These are phyloP conservation scores for Raffaelea arxii DNA, from an alignment of 2,329 filamentous ascomycete species.

Conservation along the genomic window DNA sequence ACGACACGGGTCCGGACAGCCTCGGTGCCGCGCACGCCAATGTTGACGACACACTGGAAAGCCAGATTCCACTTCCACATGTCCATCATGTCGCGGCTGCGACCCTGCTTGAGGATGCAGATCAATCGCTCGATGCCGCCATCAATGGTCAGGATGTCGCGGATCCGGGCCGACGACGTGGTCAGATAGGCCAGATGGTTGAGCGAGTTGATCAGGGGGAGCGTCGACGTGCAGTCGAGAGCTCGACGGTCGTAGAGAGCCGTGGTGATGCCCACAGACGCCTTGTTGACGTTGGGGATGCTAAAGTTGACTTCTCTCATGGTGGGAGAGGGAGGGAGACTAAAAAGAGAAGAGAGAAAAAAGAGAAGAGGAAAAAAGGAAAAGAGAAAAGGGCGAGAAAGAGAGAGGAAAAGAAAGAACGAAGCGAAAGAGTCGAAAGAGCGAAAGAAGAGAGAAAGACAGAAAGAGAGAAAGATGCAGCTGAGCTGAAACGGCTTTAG, in stretches of 20 bases:
- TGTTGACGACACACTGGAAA: slow-evolving; percentile 98
- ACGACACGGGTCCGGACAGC: slow-evolving; percentile 89
- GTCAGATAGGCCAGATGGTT: slow-evolving; percentile 98
- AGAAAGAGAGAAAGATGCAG: not conserved
- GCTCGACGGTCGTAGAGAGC: slow-evolving; percentile 95
- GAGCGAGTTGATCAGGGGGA: slow-evolving; percentile 96
- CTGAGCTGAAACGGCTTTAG: too few species aligned
- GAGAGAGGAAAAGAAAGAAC: not conserved
- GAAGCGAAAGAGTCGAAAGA: not conserved
- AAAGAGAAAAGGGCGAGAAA: not conserved
- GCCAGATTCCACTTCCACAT: slow-evolving; percentile 99
- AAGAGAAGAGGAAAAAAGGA: not conserved
- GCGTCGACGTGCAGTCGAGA: slow-evolving; percentile 93
- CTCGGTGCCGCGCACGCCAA: slow-evolving; percentile 92
- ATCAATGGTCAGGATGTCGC: slow-evolving; percentile 97
- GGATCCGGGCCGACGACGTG: slow-evolving; percentile 91
- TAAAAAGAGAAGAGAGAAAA: not conserved
- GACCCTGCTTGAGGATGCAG: slow-evolving; percentile 94
- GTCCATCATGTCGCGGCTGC: slow-evolving; percentile 98
- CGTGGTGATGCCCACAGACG: slow-evolving; percentile 87
- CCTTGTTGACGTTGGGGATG: slow-evolving; percentile 99
- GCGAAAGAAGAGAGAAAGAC: not conserved
- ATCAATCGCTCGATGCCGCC: slow-evolving; percentile 93
- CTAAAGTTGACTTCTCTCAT: slow-evolving; percentile 99
- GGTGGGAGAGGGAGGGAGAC: slow-evolving; percentile 10